These are phyloP conservation scores for Pseudocercospora crystallina DNA, from an alignment of 2,329 filamentous ascomycete genomes.

Conservation along the genomic window DNA sequence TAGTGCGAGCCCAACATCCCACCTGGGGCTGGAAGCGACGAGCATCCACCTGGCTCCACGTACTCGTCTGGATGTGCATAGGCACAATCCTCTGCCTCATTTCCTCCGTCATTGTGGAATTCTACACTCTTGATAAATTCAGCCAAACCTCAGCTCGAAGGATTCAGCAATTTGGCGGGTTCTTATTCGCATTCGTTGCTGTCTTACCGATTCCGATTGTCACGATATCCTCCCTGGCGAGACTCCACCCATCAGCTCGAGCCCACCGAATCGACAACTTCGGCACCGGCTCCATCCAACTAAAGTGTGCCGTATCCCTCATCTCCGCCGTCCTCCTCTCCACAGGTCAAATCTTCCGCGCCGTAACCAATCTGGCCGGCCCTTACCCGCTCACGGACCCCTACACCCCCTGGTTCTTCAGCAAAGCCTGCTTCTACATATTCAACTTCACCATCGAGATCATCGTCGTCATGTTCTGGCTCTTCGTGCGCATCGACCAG, in stretches of 20 bases:
- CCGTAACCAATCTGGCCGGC: slow-evolving; percentile 57
- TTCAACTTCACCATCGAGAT: slow-evolving; percentile 78
- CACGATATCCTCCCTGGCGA: slow-evolving; percentile 47
- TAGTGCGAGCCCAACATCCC: slow-evolving; percentile 73
- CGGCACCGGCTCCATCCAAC: slow-evolving; percentile 59
- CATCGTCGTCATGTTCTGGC: slow-evolving; percentile 66
- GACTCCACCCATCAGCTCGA: slow-evolving; percentile 31
- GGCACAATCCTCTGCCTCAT: slow-evolving; percentile 67
- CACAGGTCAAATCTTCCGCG: slow-evolving; percentile 69
- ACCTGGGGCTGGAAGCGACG: slow-evolving; percentile 65
- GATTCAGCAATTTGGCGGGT: slow-evolving; percentile 63
- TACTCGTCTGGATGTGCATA: slow-evolving; percentile 59
- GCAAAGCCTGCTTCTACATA: slow-evolving; percentile 72
- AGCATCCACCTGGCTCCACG: slow-evolving; percentile 55
- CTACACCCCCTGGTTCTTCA: slow-evolving; percentile 67
- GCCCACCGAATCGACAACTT: slow-evolving; percentile 55
- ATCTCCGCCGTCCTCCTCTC: slow-evolving; percentile 60
- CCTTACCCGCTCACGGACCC: slow-evolving; percentile 37
- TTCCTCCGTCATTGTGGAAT: slow-evolving; percentile 60
- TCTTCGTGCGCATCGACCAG: slow-evolving; percentile 67
- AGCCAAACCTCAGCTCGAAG: slow-evolving; percentile 56
- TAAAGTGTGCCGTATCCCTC: slow-evolving; percentile 66
- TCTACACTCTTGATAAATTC: slow-evolving; percentile 61
- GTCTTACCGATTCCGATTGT: slow-evolving; percentile 66
- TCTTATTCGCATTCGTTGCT: slow-evolving; percentile 63